Conservation (phyloP, 345 rosid species). For the Raphanus sativus region DNA sequence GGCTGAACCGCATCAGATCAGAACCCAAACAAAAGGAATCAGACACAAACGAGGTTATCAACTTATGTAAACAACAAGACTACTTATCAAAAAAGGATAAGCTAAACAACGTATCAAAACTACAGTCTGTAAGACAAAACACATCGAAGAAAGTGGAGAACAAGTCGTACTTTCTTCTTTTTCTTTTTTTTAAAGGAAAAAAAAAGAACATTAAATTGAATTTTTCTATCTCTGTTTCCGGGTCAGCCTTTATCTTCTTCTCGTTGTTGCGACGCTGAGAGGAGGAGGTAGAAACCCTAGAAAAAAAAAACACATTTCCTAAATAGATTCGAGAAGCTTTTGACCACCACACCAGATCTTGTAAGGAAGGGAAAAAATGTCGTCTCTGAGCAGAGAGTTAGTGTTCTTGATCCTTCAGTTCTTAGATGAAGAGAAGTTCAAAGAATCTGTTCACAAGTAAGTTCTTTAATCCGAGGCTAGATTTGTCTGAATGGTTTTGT, state of each 20-base stretch:
- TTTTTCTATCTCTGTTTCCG: slow-evolving; percentile 12
- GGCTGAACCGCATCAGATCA: slow-evolving; percentile 9
- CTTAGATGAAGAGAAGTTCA: slow-evolving; percentile 52
- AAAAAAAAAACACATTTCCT: slow-evolving; percentile 24
- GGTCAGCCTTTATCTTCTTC: slow-evolving; percentile 32
- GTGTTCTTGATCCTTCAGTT: slow-evolving; percentile 65
- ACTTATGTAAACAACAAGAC: background rate
- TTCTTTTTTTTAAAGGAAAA: background rate
- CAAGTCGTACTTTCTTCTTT: slow-evolving; percentile 37
- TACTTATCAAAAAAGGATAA: background rate
- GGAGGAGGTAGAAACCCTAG: slow-evolving; percentile 35
- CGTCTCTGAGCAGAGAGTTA: slow-evolving; percentile 68
- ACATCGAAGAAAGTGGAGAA: slow-evolving; percentile 48
- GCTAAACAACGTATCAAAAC: background rate
- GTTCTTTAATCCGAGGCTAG: background rate
- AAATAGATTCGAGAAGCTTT: slow-evolving; percentile 13
- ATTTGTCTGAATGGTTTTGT: background rate
- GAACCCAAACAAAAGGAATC: slow-evolving; percentile 6
- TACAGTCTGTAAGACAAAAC: slow-evolving; percentile 37
- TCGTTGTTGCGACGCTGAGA: slow-evolving; percentile 33
- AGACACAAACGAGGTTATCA: slow-evolving; percentile 30
- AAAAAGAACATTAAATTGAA: slow-evolving; percentile 8
- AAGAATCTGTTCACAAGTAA: slow-evolving; percentile 61
- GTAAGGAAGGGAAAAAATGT: slow-evolving; percentile 38
- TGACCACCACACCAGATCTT: background rate